These are phyloP conservation scores for Microstegium vimineum DNA, from an alignment of 176 grass and related monocot species.

Conservation along the genomic window DNA sequence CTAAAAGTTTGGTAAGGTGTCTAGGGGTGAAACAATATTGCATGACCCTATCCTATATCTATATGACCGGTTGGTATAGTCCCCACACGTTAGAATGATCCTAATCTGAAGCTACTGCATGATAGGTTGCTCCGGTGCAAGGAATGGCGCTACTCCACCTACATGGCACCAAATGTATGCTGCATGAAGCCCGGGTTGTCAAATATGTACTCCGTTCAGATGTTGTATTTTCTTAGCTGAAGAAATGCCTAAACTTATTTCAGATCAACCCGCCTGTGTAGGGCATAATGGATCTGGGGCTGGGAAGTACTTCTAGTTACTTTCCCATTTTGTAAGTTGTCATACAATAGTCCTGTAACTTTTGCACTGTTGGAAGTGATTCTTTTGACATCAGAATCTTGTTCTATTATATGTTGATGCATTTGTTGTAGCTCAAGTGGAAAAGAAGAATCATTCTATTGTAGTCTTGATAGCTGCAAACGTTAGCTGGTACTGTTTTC, in stretches of 20 bases:
- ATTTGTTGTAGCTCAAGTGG: neutral
- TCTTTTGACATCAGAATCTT: neutral
- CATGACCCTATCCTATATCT: neutral
- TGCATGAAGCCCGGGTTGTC: constrained; percentile 86
- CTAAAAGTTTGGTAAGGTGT: neutral
- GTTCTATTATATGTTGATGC: neutral
- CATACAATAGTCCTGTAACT: neutral
- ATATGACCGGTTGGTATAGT: neutral
- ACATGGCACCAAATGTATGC: constrained; percentile 89
- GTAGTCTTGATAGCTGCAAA: neutral
- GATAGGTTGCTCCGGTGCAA: constrained; percentile 74
- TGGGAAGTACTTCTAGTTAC: neutral
- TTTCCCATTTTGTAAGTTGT: neutral
- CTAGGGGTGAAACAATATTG: neutral
- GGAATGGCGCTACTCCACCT: constrained; percentile 89
- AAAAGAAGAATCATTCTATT: neutral
- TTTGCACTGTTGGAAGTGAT: constrained; percentile 2
- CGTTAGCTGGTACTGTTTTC: neutral
- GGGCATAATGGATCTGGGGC: neutral
- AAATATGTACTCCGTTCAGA: constrained; percentile 90
- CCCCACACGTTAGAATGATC: neutral
- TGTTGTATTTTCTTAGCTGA: constrained; percentile 63
- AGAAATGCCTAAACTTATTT: neutral
- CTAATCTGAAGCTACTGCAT: constrained; percentile 16
- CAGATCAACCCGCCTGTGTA: neutral